Evolutionary conservation across 1,139 yeast genomes (phyloP), one percentile per base, ranked within the genome.

Genomic region (Hyphopichia burtonii): DNA sequence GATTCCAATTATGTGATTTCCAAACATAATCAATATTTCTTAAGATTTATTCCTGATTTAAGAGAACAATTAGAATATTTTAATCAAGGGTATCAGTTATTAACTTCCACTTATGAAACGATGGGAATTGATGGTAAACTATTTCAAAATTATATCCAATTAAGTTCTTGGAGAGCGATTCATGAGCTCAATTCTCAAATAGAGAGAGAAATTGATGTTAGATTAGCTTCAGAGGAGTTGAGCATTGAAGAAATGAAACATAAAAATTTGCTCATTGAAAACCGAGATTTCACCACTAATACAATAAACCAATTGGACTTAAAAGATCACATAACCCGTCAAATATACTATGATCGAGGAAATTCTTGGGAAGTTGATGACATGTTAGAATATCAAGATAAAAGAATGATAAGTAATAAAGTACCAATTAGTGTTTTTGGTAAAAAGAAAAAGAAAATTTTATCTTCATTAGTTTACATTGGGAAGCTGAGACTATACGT

Each of bases 21-120:
- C 4, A 61, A 59, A 40, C 58, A 65, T 43, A 51, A 61, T 20
- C 76, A 68, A 49, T 73, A 66, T 48, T 72, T 66, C 42, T 52
- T 73, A 40, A 50, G 77, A 38, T 73, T 68, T 45, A 58, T 73
- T 4, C 78, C 78, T 2, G 67, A 71, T 50, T 53, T 70, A 35
- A 57, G 59, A 38, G 59, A 62, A 18, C 65, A 64, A 39, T 48
- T 68, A 19, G 50, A 52, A n/a, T 59, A 60, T 41, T 63, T 56
- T 44, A 61, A 64, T 46, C 58, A 54, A 33, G 63, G 57, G 18
- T 50, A 53, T 27, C 51, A 56, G 8, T 58, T 54, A 42, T 63
- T 63, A 1, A 52, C 53, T 14, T 68, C 59, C 23, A 63, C 65
- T 2, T 65, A 49, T 47, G 61, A 58, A 2, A 49, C 58, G 3